phyloP scores from a whole-genome alignment of 2,329 filamentous ascomycete genomes.

The Reticulascus tulasneorum region DNA sequence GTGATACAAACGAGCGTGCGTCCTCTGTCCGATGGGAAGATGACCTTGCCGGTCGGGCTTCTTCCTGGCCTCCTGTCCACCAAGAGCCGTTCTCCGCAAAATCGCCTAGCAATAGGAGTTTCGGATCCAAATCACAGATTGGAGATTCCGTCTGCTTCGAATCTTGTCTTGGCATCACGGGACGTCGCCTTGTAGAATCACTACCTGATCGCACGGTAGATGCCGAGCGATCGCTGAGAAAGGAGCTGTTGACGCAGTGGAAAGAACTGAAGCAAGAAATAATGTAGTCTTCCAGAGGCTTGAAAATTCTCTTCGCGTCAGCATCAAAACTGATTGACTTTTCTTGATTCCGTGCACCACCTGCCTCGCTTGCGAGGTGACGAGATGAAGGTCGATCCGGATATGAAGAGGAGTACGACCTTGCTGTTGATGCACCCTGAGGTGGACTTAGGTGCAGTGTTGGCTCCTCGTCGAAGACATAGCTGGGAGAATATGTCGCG shows the following conservation, averaged over 20 bases:
- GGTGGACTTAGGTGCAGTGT: constrained; percentile 29
- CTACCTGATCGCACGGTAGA: constrained; percentile 12
- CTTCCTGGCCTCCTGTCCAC: constrained; percentile 64
- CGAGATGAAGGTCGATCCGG: constrained; percentile 31
- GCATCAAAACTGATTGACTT: constrained; percentile 12
- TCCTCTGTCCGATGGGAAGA: constrained; percentile 29
- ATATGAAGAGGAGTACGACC: constrained; percentile 44
- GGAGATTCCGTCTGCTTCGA: constrained; percentile 31
- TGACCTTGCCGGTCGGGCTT: constrained; percentile 24
- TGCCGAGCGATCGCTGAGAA: constrained; percentile 43
- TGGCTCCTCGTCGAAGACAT: constrained; percentile 34
- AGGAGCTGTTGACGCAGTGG: constrained; percentile 73
- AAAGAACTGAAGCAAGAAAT: constrained; percentile 63
- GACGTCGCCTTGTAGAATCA: constrained; percentile 23
- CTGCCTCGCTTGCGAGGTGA: constrained; percentile 10
- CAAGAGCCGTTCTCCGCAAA: constrained; percentile 77
- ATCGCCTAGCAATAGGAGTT: constrained; percentile 68
- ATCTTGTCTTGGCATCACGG: constrained; percentile 29
- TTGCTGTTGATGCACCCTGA: constrained; percentile 17
- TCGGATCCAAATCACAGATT: constrained; percentile 66
- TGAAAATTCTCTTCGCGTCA: constrained; percentile 63
- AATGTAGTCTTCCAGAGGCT: constrained; percentile 74
- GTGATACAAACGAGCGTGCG: constrained; percentile 41
- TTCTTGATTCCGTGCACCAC: constrained; percentile 8
- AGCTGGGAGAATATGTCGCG: no score